A percentile compares a stretch with the other conserved stretches of the same genome.
These are phyloP conservation scores for Backusella tarrabulga DNA, from an alignment of 192 early-diverging fungal genomes.

Conservation along the genomic window DNA sequence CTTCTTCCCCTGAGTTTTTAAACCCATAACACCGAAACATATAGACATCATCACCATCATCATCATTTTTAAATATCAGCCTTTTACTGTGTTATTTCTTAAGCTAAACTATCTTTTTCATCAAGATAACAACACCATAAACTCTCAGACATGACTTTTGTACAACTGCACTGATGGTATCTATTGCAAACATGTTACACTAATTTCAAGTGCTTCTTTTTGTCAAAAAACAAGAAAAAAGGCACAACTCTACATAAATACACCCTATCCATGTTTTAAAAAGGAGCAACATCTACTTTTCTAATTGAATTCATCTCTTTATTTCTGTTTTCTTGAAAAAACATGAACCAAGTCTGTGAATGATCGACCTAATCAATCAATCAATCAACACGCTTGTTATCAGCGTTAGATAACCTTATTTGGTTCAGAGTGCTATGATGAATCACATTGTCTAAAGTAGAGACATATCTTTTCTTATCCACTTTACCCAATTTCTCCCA, in stretches of 20 bases:
- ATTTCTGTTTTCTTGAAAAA: no score
- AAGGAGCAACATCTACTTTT: background rate
- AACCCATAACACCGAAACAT: background rate
- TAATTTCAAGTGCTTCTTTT: background rate
- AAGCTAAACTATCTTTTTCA: background rate
- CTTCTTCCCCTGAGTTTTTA: background rate
- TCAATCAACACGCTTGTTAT: background rate
- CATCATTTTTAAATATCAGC: no score
- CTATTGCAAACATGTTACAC: background rate
- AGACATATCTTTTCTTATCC: background rate
- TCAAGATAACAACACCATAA: background rate
- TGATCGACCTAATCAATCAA: background rate
- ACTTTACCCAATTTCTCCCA: background rate
- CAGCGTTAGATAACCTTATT: background rate
- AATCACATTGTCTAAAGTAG: background rate
- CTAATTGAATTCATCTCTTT: background rate
- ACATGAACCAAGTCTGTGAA: no score
- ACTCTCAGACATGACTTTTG: background rate
- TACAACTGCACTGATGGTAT: background rate
- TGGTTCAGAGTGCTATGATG: background rate
- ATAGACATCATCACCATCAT: background rate
- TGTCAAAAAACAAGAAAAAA: background rate
- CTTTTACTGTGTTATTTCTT: no score
- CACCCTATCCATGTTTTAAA: background rate
- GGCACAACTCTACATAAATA: no score